A percentile compares a stretch with the other conserved stretches of the same genome.
phyloP scores from a whole-genome alignment of 75 land plant genomes.

The Larix kaempferi region DNA sequence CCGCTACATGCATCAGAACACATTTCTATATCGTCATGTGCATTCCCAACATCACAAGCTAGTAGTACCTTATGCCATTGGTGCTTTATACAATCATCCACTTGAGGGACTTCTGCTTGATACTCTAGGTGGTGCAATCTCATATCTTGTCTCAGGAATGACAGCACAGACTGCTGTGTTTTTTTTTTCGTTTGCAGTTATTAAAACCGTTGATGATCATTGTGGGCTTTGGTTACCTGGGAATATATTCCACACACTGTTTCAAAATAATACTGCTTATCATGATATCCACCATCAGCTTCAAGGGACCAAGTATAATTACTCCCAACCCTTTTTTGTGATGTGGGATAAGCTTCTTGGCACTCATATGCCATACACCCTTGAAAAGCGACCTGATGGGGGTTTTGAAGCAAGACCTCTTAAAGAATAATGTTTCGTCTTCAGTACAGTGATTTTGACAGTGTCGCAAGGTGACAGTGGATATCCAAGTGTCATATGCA shows the following conservation, averaged over 20 bases:
- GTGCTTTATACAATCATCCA: conserved; percentile 83
- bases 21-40: conserved; percentile 67
- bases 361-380: conserved; percentile 73
- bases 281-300: conserved; percentile 89
- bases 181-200: conserved; percentile 73
- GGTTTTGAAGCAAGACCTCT: conserved; percentile 73
- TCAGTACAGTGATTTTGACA: background rate
- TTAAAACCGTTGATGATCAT: conserved; percentile 83
- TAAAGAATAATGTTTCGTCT: conserved; percentile 22
- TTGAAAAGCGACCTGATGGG: conserved; percentile 62
- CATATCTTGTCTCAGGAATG: conserved; percentile 75
- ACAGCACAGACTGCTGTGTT: conserved; percentile 61
- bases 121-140: conserved; percentile 78
- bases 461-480: background rate
- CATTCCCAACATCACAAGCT: conserved; percentile 79
- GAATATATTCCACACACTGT: conserved; percentile 60
- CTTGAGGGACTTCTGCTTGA: conserved; percentile 77
- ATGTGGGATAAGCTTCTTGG: conserved; percentile 85
- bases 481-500: background rate
- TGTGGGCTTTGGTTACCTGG: conserved; percentile 81
- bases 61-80: conserved; percentile 75
- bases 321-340: conserved; percentile 85
- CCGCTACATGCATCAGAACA: conserved; percentile 77
- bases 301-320: conserved; percentile 79
- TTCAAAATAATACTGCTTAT: conserved; percentile 75